A percentile compares a stretch with the other conserved stretches of the same genome.
These are phyloP conservation scores for Calendula officinalis DNA, from an alignment of 129 eudicot genomes.

Conservation along the genomic window DNA sequence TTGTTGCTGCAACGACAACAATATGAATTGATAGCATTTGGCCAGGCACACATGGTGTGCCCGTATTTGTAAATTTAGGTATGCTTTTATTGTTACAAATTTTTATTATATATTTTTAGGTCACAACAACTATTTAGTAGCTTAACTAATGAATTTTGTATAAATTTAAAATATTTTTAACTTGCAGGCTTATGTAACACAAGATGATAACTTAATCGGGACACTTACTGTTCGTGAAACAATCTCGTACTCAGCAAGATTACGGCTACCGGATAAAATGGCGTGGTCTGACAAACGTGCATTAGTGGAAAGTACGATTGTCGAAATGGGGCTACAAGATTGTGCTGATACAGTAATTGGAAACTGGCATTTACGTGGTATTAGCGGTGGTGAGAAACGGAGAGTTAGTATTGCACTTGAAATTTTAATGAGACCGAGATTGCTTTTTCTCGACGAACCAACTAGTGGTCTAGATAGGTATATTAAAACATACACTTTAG, in stretches of 20 bases:
- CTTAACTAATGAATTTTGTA: too few relatives aligned
- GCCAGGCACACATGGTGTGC: constrained; percentile 18
- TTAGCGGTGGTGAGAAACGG: constrained; percentile 94
- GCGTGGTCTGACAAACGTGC: constrained; percentile 74
- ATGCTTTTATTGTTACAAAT: not conserved
- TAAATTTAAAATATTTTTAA: too few relatives aligned
- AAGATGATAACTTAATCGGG: constrained; percentile 97
- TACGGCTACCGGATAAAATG: constrained; percentile 86
- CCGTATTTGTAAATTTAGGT: constrained; percentile 5
- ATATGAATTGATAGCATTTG: not conserved
- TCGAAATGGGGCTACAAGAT: constrained; percentile 98
- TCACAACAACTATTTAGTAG: too few relatives aligned
- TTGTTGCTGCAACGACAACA: not conserved
- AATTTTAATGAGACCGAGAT: constrained; percentile 87
- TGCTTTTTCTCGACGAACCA: constrained; percentile 96
- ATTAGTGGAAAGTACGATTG: constrained; percentile 84
- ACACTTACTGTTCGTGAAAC: constrained; percentile 97
- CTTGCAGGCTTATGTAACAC: constrained; percentile 93
- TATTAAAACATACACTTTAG: not conserved
- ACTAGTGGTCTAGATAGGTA: constrained; percentile 98
- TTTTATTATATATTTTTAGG: not conserved
- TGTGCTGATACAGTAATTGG: constrained; percentile 97
- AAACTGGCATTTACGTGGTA: constrained; percentile 96
- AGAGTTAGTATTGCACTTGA: constrained; percentile 95
- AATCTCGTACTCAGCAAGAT: constrained; percentile 79